Evolutionary conservation across 306 rosid species (phyloP).

Genomic region (Lathyrus sativus): DNA sequence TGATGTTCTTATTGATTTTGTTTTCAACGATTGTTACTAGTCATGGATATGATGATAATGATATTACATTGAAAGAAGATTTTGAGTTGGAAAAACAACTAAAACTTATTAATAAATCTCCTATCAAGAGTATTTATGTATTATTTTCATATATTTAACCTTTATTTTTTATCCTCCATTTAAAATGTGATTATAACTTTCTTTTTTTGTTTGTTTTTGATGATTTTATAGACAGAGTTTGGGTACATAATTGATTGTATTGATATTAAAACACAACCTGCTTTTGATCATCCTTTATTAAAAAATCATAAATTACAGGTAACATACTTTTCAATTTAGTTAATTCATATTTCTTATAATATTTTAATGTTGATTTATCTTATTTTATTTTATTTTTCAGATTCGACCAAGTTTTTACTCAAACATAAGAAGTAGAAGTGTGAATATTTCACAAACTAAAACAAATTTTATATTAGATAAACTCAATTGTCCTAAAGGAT

Average conservation of each 20-base stretch:
- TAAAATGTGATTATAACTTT: no score
- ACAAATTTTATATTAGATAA: background rate
- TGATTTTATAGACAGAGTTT: background rate
- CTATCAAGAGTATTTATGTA: background rate
- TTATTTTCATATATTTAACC: background rate
- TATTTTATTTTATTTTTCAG: background rate
- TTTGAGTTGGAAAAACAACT: background rate
- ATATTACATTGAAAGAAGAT: background rate
- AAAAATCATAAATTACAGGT: background rate
- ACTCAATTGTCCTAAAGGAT: background rate
- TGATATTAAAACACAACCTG: background rate
- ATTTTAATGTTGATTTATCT: no score
- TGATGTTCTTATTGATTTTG: background rate
- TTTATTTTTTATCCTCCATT: no score
- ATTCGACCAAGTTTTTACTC: background rate
- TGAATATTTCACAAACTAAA: background rate
- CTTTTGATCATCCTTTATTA: background rate
- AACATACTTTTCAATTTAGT: background rate
- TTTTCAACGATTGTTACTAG: background rate
- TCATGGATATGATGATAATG: background rate
- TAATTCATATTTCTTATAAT: background rate
- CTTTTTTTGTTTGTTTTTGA: background rate
- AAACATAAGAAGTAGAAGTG: background rate
- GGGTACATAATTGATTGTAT: background rate
- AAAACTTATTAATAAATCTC: background rate